These are phyloP conservation scores for Daldinia caldariorum DNA, from an alignment of 495 filamentous ascomycete species.

Conservation along the genomic window DNA sequence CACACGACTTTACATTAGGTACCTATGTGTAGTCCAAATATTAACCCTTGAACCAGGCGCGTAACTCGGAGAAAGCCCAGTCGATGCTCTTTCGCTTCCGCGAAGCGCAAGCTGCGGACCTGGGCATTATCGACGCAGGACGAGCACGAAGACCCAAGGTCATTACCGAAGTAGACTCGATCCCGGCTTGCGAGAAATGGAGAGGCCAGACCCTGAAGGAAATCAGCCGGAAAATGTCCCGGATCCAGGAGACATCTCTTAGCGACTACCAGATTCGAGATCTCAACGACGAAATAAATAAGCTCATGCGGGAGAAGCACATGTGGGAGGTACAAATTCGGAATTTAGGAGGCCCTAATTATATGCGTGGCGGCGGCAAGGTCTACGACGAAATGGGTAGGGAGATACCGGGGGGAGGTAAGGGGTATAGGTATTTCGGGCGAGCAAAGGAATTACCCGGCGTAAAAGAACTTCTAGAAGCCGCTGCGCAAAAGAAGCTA, in stretches of 20 bases:
- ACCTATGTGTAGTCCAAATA: not conserved
- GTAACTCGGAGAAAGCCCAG: conserved; percentile 97
- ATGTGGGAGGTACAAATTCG: conserved; percentile 98
- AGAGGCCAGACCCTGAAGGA: conserved; percentile 97
- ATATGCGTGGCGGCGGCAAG: conserved; percentile 89
- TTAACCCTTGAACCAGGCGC: conserved; percentile 54
- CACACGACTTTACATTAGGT: not conserved
- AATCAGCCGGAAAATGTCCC: conserved; percentile 92
- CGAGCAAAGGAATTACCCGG: conserved; percentile 90
- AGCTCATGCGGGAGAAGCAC: conserved; percentile 97
- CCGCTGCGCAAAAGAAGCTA: conserved; percentile 69
- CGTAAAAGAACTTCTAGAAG: conserved; percentile 96
- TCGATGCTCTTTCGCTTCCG: conserved; percentile 99
- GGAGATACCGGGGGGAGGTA: conserved; percentile 89
- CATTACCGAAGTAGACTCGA: conserved; percentile 83
- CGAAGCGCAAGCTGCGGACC: conserved; percentile 93
- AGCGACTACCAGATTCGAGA: conserved; percentile 97
- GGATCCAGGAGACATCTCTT: conserved; percentile 88
- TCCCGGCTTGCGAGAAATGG: conserved; percentile 96
- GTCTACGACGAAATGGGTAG: conserved; percentile 92
- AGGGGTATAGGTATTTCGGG: conserved; percentile 93
- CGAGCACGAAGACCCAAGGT: conserved; percentile 87
- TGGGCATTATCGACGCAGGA: conserved; percentile 94
- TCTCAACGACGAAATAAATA: conserved; percentile 99
- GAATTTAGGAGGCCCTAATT: conserved; percentile 94